A percentile compares a stretch with the other conserved stretches of the same genome.
Evolutionary conservation across 1,139 yeast genomes (phyloP).

Genomic region (Debaryomyces nepalensis): DNA sequence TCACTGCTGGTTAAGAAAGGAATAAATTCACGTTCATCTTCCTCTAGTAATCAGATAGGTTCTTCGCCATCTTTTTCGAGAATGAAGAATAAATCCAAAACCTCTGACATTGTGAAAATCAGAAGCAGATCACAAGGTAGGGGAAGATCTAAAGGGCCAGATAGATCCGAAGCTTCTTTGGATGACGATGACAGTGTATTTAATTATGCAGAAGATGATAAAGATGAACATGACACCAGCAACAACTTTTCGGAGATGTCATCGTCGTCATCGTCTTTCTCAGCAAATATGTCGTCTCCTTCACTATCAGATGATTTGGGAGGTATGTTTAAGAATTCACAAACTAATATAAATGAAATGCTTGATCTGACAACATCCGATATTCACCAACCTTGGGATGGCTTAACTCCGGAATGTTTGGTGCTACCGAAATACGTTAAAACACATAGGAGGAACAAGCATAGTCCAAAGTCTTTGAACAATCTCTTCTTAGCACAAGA

Average conservation of each 20-base stretch:
- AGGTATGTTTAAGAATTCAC: neutral
- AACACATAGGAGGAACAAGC: constrained; percentile 48
- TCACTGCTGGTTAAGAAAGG: constrained; percentile 2
- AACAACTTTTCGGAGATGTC: neutral
- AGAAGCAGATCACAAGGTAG: neutral
- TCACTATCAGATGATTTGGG: neutral
- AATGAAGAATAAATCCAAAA: neutral
- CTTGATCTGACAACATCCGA: neutral
- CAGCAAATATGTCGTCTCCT: constrained; percentile 1
- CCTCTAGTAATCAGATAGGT: constrained; percentile 6
- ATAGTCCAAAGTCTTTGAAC: constrained; percentile 51
- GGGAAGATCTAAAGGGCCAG: neutral
- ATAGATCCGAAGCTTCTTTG: neutral
- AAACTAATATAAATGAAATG: neutral
- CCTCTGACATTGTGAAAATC: neutral
- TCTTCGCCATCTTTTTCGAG: constrained; percentile 7
- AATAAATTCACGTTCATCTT: neutral
- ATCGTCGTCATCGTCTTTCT: constrained; percentile 3
- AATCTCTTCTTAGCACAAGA: constrained; percentile 83
- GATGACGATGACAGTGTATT: constrained; percentile 13
- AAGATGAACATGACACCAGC: constrained; percentile 6
- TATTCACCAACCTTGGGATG: constrained; percentile 27
- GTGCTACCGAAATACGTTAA: constrained; percentile 59
- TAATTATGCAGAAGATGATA: constrained; percentile 15
- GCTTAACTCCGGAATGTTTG: constrained; percentile 44